These are phyloP conservation scores for Chaetoceros tenuissimus DNA, from an alignment of 108 stramenopile species.

Conservation along the genomic window DNA sequence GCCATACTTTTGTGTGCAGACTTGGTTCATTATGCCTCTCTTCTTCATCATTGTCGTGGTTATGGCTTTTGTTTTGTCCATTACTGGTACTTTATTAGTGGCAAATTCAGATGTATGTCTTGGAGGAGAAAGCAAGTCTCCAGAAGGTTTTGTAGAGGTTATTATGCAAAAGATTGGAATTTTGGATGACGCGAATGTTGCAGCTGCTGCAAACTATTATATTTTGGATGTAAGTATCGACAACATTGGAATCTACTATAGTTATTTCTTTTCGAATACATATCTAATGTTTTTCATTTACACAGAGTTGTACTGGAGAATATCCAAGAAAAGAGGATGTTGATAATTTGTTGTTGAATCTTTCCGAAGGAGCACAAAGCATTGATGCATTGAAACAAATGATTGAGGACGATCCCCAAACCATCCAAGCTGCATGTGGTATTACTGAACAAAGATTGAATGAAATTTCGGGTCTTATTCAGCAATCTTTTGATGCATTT, in stretches of 20 bases:
- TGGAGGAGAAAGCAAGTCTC: not conserved
- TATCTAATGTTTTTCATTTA: too few species aligned
- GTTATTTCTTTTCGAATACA: not conserved
- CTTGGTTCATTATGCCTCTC: not conserved
- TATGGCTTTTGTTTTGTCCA: not conserved
- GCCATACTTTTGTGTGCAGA: not conserved
- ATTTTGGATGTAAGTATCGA: not conserved
- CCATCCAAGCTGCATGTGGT: not conserved
- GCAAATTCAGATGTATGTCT: not conserved
- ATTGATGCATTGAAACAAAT: not conserved
- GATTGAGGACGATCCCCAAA: not conserved
- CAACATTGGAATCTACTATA: not conserved
- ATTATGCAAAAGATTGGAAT: not conserved
- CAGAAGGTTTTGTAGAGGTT: not conserved
- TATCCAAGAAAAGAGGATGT: not conserved
- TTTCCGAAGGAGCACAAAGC: not conserved
- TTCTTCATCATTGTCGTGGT: not conserved
- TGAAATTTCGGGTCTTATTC: not conserved
- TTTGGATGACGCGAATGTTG: not conserved
- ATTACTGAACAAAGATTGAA: not conserved
- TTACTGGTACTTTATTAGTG: not conserved
- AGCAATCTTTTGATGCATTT: not conserved
- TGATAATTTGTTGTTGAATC: not conserved
- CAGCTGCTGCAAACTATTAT: not conserved
- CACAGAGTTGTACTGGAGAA: not conserved